These are phyloP conservation scores for Sporisorium sorghi DNA, from an alignment of 1,284 basidiomycete species.

Conservation along the genomic window DNA sequence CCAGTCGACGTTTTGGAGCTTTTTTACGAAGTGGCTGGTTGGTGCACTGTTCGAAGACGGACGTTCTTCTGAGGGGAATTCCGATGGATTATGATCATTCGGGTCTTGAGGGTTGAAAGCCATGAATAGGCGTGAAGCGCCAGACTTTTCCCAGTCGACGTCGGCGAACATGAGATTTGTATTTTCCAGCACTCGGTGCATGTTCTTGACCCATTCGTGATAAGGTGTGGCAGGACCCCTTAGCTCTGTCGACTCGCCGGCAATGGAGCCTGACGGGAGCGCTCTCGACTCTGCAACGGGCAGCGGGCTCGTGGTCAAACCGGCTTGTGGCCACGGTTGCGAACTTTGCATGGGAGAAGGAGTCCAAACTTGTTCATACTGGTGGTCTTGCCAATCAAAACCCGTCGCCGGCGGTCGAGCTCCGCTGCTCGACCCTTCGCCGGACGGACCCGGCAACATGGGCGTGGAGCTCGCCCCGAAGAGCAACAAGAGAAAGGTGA, in stretches of 20 bases:
- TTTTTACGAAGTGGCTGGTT: too few species aligned
- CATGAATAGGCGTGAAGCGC: background rate
- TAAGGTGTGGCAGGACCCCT: too few species aligned
- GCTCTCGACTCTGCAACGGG: too few species aligned
- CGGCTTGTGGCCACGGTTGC: background rate
- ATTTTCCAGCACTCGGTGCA: background rate
- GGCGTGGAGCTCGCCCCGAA: background rate
- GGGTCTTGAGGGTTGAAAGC: background rate
- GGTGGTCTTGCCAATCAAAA: conserved; percentile 2
- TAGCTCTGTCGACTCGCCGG: too few species aligned
- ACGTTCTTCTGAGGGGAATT: too few species aligned
- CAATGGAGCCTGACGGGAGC: too few species aligned
- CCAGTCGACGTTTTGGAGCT: too few species aligned
- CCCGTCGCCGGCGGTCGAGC: background rate
- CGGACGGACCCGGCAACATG: background rate
- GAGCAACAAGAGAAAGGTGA: background rate
- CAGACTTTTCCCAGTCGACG: background rate
- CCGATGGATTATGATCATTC: background rate
- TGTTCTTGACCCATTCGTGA: background rate
- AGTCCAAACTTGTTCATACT: background rate
- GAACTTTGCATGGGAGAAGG: background rate
- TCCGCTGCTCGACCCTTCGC: background rate
- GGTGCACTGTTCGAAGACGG: too few species aligned
- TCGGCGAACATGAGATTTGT: background rate
- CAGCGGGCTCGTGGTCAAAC: too few species aligned